Conservation (phyloP, 331 rosid genomes). For the Arachis monticola region DNA sequence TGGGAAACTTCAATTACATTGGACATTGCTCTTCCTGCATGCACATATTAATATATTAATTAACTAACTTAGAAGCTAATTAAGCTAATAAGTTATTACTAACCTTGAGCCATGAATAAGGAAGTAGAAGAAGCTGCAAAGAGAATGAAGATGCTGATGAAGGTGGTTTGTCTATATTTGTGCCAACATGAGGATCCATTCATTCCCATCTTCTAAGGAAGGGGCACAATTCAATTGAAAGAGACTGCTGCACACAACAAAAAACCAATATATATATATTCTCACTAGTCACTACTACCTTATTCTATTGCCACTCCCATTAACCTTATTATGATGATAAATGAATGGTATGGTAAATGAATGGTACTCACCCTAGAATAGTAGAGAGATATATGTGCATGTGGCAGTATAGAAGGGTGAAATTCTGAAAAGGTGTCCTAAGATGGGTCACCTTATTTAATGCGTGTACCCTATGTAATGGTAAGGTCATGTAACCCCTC, state of each 20-base stretch:
- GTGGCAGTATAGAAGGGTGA: constrained; percentile 50
- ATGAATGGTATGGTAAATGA: constrained; percentile 30
- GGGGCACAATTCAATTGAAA: constrained; percentile 8
- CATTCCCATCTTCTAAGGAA: constrained; percentile 57
- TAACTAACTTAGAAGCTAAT: too few relatives aligned
- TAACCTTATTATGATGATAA: too few relatives aligned
- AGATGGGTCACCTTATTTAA: constrained; percentile 57
- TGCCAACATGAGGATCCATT: constrained; percentile 45
- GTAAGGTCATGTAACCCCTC: not conserved
- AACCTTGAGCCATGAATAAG: constrained; percentile 72
- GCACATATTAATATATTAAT: not conserved
- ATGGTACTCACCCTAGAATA: not conserved
- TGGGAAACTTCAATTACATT: constrained; percentile 39
- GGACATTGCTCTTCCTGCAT: constrained; percentile 67
- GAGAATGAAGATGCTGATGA: constrained; percentile 50
- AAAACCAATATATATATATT: not conserved
- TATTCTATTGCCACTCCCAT: too few relatives aligned
- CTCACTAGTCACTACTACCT: too few relatives aligned
- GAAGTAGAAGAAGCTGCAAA: constrained; percentile 44
- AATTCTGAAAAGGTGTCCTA: constrained; percentile 44
- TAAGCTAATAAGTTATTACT: too few relatives aligned
- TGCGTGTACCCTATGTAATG: constrained; percentile 33
- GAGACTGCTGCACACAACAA: constrained; percentile 35
- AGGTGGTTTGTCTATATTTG: constrained; percentile 47
- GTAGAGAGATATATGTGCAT: constrained; percentile 27